phyloP scores from a whole-genome alignment of 768 basidiomycete species.

The Auricularia auricula-judae region DNA sequence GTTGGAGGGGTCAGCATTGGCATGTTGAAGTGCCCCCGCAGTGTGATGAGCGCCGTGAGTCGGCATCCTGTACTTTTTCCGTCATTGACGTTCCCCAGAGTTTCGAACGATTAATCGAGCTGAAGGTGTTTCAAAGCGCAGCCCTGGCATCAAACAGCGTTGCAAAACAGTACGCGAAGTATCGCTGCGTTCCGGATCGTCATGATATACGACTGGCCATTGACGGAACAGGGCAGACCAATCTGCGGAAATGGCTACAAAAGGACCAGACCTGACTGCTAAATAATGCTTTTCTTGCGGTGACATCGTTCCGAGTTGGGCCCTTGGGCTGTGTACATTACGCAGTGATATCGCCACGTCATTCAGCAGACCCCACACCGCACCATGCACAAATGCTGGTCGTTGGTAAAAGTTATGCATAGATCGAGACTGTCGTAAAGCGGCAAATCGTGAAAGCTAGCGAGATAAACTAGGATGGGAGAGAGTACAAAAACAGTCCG shows the following conservation, averaged over 20 bases:
- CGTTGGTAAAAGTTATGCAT: not conserved
- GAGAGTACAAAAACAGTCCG: not conserved
- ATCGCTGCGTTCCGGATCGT: slow-evolving; percentile 54
- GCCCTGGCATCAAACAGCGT: slow-evolving; percentile 37
- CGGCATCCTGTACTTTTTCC: not conserved
- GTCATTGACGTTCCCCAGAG: slow-evolving; percentile 34
- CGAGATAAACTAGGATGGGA: not conserved
- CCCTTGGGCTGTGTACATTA: not conserved
- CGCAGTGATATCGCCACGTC: too few relatives aligned
- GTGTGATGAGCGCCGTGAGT: slow-evolving; percentile 57
- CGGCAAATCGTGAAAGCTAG: not conserved
- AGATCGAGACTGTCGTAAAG: not conserved
- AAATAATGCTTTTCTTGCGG: not conserved
- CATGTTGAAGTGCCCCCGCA: slow-evolving; percentile 55
- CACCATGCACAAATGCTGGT: not conserved
- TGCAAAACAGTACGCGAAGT: slow-evolving; percentile 63
- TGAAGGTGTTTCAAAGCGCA: slow-evolving; percentile 44
- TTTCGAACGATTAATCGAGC: slow-evolving; percentile 56
- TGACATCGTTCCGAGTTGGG: not conserved
- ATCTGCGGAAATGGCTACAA: slow-evolving; percentile 67
- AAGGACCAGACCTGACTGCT: slow-evolving; percentile 19
- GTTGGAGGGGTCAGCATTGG: slow-evolving; percentile 58
- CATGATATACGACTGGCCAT: slow-evolving; percentile 58
- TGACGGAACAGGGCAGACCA: slow-evolving; percentile 54
- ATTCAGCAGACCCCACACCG: too few relatives aligned